phyloP scores from a whole-genome alignment of 1,284 basidiomycete genomes.

The Cutaneotrichosporon sp. region DNA sequence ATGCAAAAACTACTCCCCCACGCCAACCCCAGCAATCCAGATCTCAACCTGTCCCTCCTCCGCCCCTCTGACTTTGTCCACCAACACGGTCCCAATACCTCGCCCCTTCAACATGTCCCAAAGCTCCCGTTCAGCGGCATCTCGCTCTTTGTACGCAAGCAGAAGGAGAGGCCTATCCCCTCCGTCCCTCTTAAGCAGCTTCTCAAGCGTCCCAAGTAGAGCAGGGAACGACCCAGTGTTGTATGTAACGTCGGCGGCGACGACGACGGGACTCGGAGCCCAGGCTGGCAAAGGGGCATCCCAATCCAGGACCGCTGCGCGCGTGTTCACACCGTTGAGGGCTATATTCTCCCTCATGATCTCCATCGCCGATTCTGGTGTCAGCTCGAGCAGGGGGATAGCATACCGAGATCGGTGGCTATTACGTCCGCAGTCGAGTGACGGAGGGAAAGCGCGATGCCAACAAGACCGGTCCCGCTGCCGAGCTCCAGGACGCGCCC shows the following conservation, averaged over 20 bases:
- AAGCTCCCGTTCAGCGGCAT: constrained; percentile 63
- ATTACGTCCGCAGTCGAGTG: constrained; percentile 15
- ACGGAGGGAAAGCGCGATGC: constrained; percentile 60
- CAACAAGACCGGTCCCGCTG: constrained; percentile 74
- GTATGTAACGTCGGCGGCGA: constrained; percentile 78
- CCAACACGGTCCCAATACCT: constrained; percentile 43
- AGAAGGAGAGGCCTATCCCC: constrained; percentile 49
- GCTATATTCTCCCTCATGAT: constrained; percentile 66
- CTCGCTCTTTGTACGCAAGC: constrained; percentile 77
- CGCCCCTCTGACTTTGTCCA: constrained; percentile 58
- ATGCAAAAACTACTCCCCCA: neutral
- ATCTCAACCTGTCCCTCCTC: constrained; percentile 59
- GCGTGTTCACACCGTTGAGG: constrained; percentile 48
- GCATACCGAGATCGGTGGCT: constrained; percentile 68
- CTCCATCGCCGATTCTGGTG: constrained; percentile 68
- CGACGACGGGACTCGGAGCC: neutral
- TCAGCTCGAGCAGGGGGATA: constrained; percentile 1
- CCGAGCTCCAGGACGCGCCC: constrained; percentile 52
- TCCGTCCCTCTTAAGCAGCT: constrained; percentile 21
- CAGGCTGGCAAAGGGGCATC: constrained; percentile 56
- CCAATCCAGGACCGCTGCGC: constrained; percentile 66
- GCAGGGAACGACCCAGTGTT: constrained; percentile 73
- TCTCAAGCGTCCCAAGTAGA: constrained; percentile 34
- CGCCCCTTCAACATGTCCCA: constrained; percentile 58
- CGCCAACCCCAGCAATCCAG: constrained; percentile 53